These are phyloP conservation scores for Tolypocladium ovalisporum DNA, from an alignment of 2,329 filamentous ascomycete species.

Conservation along the genomic window DNA sequence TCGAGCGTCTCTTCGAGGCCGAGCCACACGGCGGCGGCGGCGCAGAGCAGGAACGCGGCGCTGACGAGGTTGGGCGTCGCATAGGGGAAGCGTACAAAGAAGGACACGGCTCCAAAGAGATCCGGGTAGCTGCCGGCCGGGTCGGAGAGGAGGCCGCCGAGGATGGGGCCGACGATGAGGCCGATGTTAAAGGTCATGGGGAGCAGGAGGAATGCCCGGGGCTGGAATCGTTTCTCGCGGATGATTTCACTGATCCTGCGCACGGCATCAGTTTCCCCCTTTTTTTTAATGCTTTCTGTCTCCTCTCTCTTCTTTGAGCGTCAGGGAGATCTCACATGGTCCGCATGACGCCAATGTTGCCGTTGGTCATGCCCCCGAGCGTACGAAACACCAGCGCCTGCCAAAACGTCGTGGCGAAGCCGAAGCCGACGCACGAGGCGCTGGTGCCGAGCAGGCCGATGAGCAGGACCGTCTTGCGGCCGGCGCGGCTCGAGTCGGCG, in stretches of 20 bases:
- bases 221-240: constrained; percentile 53
- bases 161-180: constrained; percentile 58
- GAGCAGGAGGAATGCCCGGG: constrained; percentile 62
- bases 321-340: constrained; percentile 44
- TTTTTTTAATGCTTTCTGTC: too few relatives aligned
- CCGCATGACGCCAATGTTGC: constrained; percentile 62
- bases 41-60: constrained; percentile 32
- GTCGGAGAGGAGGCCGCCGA: constrained; percentile 59
- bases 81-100: constrained; percentile 40
- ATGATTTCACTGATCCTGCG: constrained; percentile 54
- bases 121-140: constrained; percentile 48
- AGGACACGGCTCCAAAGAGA: constrained; percentile 34
- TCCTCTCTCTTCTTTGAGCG: too few relatives aligned
- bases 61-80: constrained; percentile 44
- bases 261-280: neutral
- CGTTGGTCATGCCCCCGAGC: constrained; percentile 59
- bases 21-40: constrained; percentile 35
- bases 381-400: constrained; percentile 65
- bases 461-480: constrained; percentile 68
- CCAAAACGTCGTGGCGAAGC: constrained; percentile 52
- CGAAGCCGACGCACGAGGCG: constrained; percentile 41
- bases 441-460: constrained; percentile 61
- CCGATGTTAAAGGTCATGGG: constrained; percentile 66
- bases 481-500: constrained; percentile 50
- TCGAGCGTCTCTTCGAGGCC: constrained; percentile 45